Evolutionary conservation across 1,284 basidiomycete genomes (phyloP).

Genomic region (Psilocybe mexicana): DNA sequence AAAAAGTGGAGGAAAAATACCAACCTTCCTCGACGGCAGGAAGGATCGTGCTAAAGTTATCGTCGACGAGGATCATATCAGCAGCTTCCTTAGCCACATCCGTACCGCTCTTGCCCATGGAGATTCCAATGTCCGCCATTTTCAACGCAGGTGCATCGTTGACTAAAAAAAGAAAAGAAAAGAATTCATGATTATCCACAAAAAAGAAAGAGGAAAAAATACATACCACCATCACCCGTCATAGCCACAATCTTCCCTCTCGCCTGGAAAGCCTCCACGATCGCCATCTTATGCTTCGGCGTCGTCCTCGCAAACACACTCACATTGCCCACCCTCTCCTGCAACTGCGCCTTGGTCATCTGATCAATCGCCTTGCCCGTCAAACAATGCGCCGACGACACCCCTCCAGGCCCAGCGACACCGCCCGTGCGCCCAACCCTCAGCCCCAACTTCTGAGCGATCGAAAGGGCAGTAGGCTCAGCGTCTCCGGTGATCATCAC

Average conservation of each 20-base stretch:
- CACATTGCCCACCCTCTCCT: constrained; percentile 80
- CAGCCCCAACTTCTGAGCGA: constrained; percentile 90
- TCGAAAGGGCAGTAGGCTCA: constrained; percentile 87
- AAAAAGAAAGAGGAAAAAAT: constrained; percentile 8
- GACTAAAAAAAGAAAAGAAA: constrained; percentile 48
- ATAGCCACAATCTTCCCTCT: constrained; percentile 92
- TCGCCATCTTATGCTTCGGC: constrained; percentile 96
- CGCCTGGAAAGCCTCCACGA: constrained; percentile 90
- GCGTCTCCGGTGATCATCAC: constrained; percentile 99
- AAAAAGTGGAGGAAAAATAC: constrained; percentile 19
- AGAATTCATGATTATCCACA: neutral
- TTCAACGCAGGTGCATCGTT: constrained; percentile 97
- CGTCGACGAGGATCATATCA: constrained; percentile 95
- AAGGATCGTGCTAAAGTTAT: constrained; percentile 94
- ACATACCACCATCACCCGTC: constrained; percentile 86
- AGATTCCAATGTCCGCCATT: constrained; percentile 97
- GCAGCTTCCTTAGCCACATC: constrained; percentile 99
- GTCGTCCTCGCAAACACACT: constrained; percentile 95
- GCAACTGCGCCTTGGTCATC: constrained; percentile 78
- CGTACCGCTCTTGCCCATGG: constrained; percentile 96
- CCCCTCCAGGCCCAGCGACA: constrained; percentile 19
- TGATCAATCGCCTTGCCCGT: constrained; percentile 89
- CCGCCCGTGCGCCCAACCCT: constrained; percentile 44
- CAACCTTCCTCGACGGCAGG: constrained; percentile 93
- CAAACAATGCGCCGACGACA: constrained; percentile 46